Evolutionary conservation across 805 yeast species (phyloP).

Genomic region (Metschnikowia aberdeeniae): DNA sequence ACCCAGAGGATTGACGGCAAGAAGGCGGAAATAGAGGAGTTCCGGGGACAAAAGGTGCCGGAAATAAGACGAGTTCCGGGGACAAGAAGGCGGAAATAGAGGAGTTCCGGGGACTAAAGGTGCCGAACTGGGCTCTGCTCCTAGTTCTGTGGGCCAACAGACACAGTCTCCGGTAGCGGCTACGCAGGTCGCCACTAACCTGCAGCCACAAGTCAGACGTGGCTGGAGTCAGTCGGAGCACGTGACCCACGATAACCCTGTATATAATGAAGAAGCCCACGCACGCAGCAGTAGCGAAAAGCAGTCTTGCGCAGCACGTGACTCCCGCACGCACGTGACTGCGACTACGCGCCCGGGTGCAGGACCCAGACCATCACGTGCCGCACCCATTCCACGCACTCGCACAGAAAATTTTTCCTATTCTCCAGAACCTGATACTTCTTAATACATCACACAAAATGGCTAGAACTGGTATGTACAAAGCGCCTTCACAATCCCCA

Average conservation of each 20-base stretch:
- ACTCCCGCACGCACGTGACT: not conserved
- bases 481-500: not conserved
- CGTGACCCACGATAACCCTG: not conserved
- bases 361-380: not conserved
- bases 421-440: slow-evolving; percentile 1
- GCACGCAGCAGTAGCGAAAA: not conserved
- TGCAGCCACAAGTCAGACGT: too few species aligned
- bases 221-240: too few species aligned
- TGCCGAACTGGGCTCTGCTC: too few species aligned
- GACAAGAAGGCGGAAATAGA: too few species aligned
- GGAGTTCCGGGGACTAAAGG: too few species aligned
- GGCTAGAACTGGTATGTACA: slow-evolving; percentile 65
- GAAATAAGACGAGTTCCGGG: too few species aligned
- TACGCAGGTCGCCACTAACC: too few species aligned
- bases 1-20: too few species aligned
- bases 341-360: not conserved
- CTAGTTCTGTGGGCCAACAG: too few species aligned
- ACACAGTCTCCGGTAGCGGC: too few species aligned
- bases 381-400: not conserved
- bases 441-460: slow-evolving; percentile 30
- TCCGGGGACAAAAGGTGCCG: too few species aligned
- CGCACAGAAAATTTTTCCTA: slow-evolving; percentile 4
- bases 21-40: too few species aligned
- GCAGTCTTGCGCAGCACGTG: slow-evolving; percentile 3
- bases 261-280: not conserved